Base-by-base conservation (phyloP, 106 monocot genomes). In the Amphibolis antarctica region DNA sequence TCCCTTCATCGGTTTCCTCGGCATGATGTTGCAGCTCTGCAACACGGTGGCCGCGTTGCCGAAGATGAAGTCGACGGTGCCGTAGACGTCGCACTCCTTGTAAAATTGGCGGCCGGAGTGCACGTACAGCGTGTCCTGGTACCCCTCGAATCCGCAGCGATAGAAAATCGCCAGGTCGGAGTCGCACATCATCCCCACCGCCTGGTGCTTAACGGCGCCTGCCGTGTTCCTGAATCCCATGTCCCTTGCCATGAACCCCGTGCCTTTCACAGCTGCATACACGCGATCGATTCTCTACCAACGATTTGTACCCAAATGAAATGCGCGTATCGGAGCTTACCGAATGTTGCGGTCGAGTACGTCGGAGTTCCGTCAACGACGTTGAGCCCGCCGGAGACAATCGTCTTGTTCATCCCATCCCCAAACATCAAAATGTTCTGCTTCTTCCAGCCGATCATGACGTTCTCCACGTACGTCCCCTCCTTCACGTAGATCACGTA, bases 401-500 rank as follows among this genome's bases (percentile, higher is more conserved):
- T 76, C 1, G 85, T 70, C 12, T 52, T 68, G 10, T 23, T 50
- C 11, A 47, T 50, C 12, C 85, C 85, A 26, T 85, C 81, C 0
- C 85, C 85, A 23, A 78, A 60, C 69, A 85, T 73, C 20, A 72
- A 66, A 10, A 85, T 24, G 54, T 81, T 81, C 46, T 0, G 30
- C 69, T 64, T 66, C 3, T 44, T 58, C 57, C 57, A 76, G 11
- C 50, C 61, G 1, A 85, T 58, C 30, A 50, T 55, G 26, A 85
- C 85, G 0, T 66, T 55, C 44, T 85, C 85, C 4, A 81, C 46
- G 52, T 85, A 86, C 13, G 71, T 28, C 11, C 86, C 82, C 19
- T 46, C 60, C 63, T 81, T 81, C 65, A 85, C 78, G 44, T 85
- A 81, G 23, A 85, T 81, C 46, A 85, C 71, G 18, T 65, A 78